phyloP scores from a whole-genome alignment of 805 yeast genomes.

The Teunomyces aglyptinius region DNA sequence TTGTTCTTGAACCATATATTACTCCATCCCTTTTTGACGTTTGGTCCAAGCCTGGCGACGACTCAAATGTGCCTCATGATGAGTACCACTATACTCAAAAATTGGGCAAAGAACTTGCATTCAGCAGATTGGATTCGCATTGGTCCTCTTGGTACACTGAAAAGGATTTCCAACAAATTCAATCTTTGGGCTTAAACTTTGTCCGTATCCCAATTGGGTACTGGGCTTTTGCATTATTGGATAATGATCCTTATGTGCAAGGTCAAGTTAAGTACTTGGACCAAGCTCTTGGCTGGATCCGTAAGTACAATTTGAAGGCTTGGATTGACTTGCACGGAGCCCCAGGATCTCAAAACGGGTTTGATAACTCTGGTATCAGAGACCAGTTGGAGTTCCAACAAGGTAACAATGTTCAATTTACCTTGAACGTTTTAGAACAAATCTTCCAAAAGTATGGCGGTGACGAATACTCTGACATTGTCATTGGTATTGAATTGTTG shows the following conservation, averaged over 20 bases:
- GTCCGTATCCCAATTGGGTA: conserved; percentile 93
- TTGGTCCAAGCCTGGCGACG: conserved; percentile 29
- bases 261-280: conserved; percentile 78
- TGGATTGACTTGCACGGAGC: conserved; percentile 96
- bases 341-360: conserved; percentile 96
- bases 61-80: conserved; percentile 63
- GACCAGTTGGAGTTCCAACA: conserved; percentile 59
- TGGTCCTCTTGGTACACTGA: conserved; percentile 81
- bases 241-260: conserved; percentile 78
- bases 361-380: conserved; percentile 88
- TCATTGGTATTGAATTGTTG: conserved; percentile 78
- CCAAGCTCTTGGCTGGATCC: conserved; percentile 75
- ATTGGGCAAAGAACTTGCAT: conserved; percentile 63
- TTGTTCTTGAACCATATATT: conserved; percentile 82
- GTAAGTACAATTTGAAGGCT: conserved; percentile 58
- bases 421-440: conserved; percentile 52
- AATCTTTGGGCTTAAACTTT: conserved; percentile 66
- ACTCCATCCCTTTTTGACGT: conserved; percentile 71
- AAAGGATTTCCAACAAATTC: conserved; percentile 62
- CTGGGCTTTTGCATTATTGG: conserved; percentile 76
- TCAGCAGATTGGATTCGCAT: conserved; percentile 54
- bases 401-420: conserved; percentile 50
- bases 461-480: conserved; percentile 61
- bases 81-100: conserved; percentile 67
- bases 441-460: conserved; percentile 65